A percentile compares a stretch with the other conserved stretches of the same genome.
Conservation (phyloP, 192 early-diverging fungal genomes). For the Podila minutissima region DNA sequence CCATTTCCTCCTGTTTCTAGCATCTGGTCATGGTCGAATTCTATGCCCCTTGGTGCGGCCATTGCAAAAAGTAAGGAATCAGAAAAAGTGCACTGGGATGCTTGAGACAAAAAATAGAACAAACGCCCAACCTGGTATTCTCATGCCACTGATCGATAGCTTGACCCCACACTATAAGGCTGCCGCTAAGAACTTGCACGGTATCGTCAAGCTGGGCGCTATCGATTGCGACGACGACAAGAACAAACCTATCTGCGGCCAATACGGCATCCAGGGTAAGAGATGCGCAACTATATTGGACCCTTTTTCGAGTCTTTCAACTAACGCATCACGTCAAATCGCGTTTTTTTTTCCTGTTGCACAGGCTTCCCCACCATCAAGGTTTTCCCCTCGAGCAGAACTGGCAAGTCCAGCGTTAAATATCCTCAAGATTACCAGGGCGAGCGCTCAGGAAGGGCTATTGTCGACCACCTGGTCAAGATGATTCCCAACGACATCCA, state of each 20-base stretch:
- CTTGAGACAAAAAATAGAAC: neutral
- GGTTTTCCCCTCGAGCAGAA: slow-evolving; percentile 66
- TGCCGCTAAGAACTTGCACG: slow-evolving; percentile 84
- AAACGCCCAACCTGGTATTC: neutral
- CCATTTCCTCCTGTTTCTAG: slow-evolving; percentile 28
- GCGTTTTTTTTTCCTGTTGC: neutral
- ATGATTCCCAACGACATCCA: slow-evolving; percentile 69
- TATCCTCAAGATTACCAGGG: slow-evolving; percentile 74
- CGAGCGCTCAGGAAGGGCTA: slow-evolving; percentile 73
- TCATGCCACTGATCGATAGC: slow-evolving; percentile 25
- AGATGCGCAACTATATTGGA: too few relatives aligned
- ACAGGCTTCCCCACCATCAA: slow-evolving; percentile 90
- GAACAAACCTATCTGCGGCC: slow-evolving; percentile 80
- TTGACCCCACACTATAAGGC: slow-evolving; percentile 90
- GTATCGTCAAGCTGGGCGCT: slow-evolving; percentile 87
- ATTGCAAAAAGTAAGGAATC: slow-evolving; percentile 79
- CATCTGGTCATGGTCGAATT: slow-evolving; percentile 91
- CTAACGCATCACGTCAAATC: neutral
- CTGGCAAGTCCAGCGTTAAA: slow-evolving; percentile 31
- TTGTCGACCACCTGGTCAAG: slow-evolving; percentile 76
- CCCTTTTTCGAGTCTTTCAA: neutral
- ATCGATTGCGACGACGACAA: slow-evolving; percentile 90
- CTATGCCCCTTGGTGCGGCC: slow-evolving; percentile 97
- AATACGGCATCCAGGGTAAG: slow-evolving; percentile 83
- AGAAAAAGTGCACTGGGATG: neutral